Percentiles rank a stretch among this genome's conserved stretches.
Conservation (phyloP, 192 early-diverging fungal species). For the Backusella tuberculispora region DNA sequence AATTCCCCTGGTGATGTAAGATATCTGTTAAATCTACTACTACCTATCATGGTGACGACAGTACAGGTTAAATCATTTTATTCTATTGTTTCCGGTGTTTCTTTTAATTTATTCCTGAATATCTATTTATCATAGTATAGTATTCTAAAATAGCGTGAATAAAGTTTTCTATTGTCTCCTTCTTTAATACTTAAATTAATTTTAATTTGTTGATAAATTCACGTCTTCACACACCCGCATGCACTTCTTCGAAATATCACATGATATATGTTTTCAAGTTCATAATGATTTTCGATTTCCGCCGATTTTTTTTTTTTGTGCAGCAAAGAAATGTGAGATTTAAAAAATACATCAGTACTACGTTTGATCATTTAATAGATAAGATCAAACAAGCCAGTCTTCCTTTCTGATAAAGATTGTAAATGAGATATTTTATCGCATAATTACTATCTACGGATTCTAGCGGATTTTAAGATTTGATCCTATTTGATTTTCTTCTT, state of each 20-base stretch:
- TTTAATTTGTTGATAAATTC: neutral
- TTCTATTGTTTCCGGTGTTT: neutral
- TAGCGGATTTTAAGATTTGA: neutral
- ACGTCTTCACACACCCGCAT: conserved; percentile 4
- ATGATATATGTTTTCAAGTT: neutral
- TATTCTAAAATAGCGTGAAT: neutral
- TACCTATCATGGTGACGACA: neutral
- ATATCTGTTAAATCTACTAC: neutral
- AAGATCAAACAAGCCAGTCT: conserved; percentile 4
- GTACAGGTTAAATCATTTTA: conserved; percentile 1
- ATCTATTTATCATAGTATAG: neutral
- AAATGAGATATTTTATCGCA: neutral
- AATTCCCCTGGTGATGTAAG: neutral
- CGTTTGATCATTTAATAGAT: neutral
- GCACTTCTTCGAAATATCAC: neutral
- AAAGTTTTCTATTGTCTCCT: neutral
- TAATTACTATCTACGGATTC: neutral
- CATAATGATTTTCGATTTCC: neutral
- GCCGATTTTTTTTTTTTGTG: neutral
- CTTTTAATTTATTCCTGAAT: neutral
- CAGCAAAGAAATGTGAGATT: neutral
- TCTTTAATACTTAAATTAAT: neutral
- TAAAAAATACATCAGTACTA: neutral
- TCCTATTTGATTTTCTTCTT: neutral
- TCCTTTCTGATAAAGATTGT: neutral